Percentiles rank a stretch among this genome's conserved stretches.
Conservation (phyloP, 306 rosid species). For the Chamaecrista fasciculata region DNA sequence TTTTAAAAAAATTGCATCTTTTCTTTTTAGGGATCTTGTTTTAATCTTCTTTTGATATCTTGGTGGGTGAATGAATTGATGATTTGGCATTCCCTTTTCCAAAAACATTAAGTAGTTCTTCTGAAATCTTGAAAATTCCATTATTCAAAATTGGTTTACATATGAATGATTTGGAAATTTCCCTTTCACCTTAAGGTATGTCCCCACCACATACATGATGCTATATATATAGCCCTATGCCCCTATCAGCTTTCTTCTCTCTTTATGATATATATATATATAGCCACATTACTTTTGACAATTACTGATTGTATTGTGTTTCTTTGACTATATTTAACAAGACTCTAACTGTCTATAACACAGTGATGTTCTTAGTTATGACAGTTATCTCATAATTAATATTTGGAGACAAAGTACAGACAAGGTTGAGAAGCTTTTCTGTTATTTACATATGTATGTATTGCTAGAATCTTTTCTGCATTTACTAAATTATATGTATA, state of each 20-base stretch:
- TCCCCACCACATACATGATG: background rate
- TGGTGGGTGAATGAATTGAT: background rate
- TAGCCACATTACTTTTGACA: too few species aligned
- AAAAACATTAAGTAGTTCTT: background rate
- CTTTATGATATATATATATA: constrained; percentile 2
- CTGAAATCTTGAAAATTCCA: background rate
- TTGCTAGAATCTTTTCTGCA: background rate
- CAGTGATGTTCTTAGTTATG: background rate
- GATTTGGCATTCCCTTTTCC: background rate
- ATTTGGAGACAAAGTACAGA: background rate
- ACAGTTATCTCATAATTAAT: background rate
- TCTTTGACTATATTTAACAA: too few species aligned
- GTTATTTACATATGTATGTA: background rate
- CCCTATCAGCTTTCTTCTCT: background rate
- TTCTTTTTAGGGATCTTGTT: background rate
- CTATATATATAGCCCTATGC: background rate
- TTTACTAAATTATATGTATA: background rate
- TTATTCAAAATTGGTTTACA: background rate
- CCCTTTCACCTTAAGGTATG: background rate
- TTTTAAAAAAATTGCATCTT: background rate
- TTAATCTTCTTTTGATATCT: background rate
- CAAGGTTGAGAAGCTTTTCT: background rate
- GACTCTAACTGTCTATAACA: too few species aligned
- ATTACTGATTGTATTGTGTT: too few species aligned
- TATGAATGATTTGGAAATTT: background rate